Conservation (phyloP, 2,329 filamentous ascomycete species). For the Aspergillus pseudoviridinutans region DNA sequence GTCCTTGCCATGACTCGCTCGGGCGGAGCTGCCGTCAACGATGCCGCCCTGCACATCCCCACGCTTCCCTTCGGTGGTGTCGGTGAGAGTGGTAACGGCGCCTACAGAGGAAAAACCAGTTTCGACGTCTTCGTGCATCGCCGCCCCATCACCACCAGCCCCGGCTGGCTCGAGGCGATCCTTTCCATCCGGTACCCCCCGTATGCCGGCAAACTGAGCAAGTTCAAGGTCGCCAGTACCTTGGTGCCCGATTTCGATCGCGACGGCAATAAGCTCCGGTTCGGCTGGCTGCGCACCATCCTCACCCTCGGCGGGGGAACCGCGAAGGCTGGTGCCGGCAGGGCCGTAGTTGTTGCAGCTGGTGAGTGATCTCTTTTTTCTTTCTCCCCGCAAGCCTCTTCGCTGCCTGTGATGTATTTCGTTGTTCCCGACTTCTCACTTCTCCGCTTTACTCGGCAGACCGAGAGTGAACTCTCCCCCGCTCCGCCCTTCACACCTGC, state of each 20-base stretch:
- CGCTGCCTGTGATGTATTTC: conserved; percentile 1
- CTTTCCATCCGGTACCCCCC: conserved; percentile 59
- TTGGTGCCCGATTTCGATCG: conserved; percentile 59
- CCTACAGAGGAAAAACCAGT: conserved; percentile 70
- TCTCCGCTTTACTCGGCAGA: conserved; percentile 5
- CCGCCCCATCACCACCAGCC: conserved; percentile 55
- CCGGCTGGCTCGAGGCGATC: conserved; percentile 57
- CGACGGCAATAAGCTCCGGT: conserved; percentile 43
- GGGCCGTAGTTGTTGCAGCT: conserved; percentile 34
- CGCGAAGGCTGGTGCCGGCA: conserved; percentile 32
- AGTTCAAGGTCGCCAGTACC: conserved; percentile 48
- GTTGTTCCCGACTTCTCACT: conserved; percentile 5
- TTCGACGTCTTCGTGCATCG: conserved; percentile 63
- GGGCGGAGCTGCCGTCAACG: conserved; percentile 58
- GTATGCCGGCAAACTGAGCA: conserved; percentile 54
- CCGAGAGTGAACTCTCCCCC: not conserved
- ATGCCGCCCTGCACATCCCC: conserved; percentile 66
- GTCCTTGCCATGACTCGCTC: conserved; percentile 62
- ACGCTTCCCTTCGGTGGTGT: conserved; percentile 80
- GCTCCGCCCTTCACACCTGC: not conserved
- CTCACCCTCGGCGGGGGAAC: conserved; percentile 40
- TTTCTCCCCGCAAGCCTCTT: conserved; percentile 1
- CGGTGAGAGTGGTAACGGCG: conserved; percentile 70
- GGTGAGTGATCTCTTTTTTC: conserved; percentile 33
- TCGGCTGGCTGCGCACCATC: conserved; percentile 38